Evolutionary conservation across 371 early-diverging fungal genomes (phyloP), one percentile per base, ranked within the genome.

Genomic region (Encephalitozoon hellem): DNA sequence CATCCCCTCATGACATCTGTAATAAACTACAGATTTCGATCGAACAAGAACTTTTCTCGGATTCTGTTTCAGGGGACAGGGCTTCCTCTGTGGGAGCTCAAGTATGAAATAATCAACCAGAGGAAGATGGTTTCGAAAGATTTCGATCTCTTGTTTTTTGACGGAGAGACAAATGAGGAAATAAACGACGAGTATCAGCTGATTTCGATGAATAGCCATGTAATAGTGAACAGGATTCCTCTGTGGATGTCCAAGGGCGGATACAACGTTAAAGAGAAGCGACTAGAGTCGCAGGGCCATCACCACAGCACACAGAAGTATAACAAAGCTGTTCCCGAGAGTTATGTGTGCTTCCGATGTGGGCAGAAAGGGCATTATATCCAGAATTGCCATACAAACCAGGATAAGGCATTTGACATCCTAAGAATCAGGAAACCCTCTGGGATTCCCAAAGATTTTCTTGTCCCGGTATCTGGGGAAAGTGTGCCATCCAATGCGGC

Each of bases 281-380:
- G 39, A n/a, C 69, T 80, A 32, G 69, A 69, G 30, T 52, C 70
- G 12, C 21, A 47, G 25, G 55, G 55, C 25, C 18, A 59, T 5
- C 67, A 69, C 38, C 42, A 54, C 25, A 34, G 2, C 8, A 21
- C 25, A 18, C 25, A 54, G 8, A 38, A 51, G 23, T 41, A 71
- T n/a, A 53, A 51, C 3, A 54, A 51, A n/a, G 65, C 47, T 15
- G 82, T 82, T 53, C 84, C 86, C 6, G 64, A 71, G n/a, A 72
- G 52, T 38, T 86, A 86, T 74, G 70, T 80, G 0, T 86, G 86
- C 54, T 86, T 83, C 64, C 70, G 84, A 52, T 86, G 86, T 69
- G 84, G 84, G 30, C 64, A 82, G 43, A 86, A 86, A 67, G 86
- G 86, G 9, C 86, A 86, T 77, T 86, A 75, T 69, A 86, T 86